Evolutionary conservation across 352 stramenopile species (phyloP).

Genomic region (Phytophthora hybrid): DNA sequence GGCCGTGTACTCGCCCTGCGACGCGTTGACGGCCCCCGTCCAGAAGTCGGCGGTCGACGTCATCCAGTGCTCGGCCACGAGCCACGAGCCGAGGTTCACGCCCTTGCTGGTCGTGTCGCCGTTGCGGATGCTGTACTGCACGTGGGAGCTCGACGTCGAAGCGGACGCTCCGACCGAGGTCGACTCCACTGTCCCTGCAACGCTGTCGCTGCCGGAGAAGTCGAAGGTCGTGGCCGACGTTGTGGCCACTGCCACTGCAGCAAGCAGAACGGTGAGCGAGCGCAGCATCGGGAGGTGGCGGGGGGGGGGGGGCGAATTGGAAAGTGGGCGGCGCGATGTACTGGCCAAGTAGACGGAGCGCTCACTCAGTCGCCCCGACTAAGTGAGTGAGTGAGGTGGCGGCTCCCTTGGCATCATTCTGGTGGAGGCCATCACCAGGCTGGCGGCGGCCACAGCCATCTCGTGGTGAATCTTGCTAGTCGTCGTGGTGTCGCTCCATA

Average conservation of each 20-base stretch:
- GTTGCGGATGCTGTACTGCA: slow-evolving; percentile 68
- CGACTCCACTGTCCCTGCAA: slow-evolving; percentile 17
- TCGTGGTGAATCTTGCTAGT: slow-evolving; percentile 26
- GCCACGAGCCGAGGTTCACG: slow-evolving; percentile 83
- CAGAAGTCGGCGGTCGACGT: slow-evolving; percentile 64
- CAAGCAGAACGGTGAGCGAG: slow-evolving; percentile 15
- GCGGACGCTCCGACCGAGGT: neutral
- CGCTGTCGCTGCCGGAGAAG: slow-evolving; percentile 16
- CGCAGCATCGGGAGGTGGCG: slow-evolving; percentile 23
- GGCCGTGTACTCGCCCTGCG: slow-evolving; percentile 66
- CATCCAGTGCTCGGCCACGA: slow-evolving; percentile 88
- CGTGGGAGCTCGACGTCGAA: slow-evolving; percentile 28
- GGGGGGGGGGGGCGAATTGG: slow-evolving; percentile 15
- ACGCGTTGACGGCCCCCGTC: slow-evolving; percentile 45
- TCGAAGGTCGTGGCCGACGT: slow-evolving; percentile 27
- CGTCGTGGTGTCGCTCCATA: slow-evolving; percentile 4
- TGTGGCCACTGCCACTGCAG: slow-evolving; percentile 1
- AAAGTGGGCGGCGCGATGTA: slow-evolving; percentile 2
- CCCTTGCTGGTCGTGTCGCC: slow-evolving; percentile 57
- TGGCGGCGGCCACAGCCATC: slow-evolving; percentile 9
- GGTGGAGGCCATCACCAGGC: neutral
- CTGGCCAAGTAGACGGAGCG: slow-evolving; percentile 6
- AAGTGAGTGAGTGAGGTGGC: slow-evolving; percentile 6
- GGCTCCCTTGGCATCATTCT: slow-evolving; percentile 25
- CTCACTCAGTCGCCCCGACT: too few relatives aligned